phyloP scores from a whole-genome alignment of 352 stramenopile genomes.

The Pythium vanterpoolii region DNA sequence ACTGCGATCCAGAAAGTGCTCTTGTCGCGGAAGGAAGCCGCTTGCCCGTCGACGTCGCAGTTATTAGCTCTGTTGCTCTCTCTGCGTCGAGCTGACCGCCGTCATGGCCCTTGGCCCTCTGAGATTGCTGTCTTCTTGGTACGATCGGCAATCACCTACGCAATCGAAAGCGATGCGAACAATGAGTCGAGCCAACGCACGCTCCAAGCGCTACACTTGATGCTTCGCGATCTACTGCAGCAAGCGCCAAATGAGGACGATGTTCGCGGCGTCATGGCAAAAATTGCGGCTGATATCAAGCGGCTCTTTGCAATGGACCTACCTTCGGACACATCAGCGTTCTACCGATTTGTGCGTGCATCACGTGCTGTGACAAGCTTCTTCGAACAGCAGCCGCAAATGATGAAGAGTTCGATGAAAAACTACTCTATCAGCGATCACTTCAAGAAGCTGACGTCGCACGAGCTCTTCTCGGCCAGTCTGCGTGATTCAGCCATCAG shows the following conservation, averaged over 20 bases:
- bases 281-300: conserved; percentile 3
- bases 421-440: conserved; percentile 8
- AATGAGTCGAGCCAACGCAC: not conserved
- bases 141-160: conserved; percentile 2
- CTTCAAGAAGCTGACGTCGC: conserved; percentile 14
- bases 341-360: conserved; percentile 9
- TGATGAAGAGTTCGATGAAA: not conserved
- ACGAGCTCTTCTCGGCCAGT: conserved; percentile 7
- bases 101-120: not conserved
- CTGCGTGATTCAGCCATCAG: conserved; percentile 17
- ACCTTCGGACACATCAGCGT: not conserved
- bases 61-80: conserved; percentile 9
- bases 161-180: not conserved
- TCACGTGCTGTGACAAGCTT: conserved; percentile 8
- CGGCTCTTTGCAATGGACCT: not conserved
- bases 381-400: not conserved
- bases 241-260: not conserved
- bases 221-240: conserved; percentile 8
- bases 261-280: not conserved
- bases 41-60: not conserved
- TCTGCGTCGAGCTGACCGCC: not conserved
- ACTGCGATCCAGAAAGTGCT: not conserved
- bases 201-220: not conserved
- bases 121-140: not conserved
- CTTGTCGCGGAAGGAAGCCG: not conserved